phyloP scores from a whole-genome alignment of 2,329 filamentous ascomycete genomes.

The Neospermospora avenae region DNA sequence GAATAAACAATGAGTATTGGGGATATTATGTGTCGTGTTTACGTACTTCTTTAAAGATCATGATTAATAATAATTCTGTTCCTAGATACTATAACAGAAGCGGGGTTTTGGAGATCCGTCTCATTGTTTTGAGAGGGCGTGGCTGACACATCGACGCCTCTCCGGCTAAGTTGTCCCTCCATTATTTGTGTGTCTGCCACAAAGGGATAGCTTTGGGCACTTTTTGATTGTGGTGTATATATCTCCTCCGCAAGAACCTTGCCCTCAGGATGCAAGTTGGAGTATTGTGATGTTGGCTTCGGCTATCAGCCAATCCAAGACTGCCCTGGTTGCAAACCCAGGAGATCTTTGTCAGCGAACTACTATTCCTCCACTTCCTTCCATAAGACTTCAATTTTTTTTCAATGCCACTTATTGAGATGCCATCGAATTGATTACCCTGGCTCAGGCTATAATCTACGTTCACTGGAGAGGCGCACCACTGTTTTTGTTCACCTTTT shows the following conservation, averaged over 20 bases:
- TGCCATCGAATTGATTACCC: too few species aligned
- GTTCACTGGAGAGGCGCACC: too few species aligned
- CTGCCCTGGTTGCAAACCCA: neutral
- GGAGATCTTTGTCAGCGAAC: neutral
- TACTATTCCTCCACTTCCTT: too few species aligned
- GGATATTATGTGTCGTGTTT: too few species aligned
- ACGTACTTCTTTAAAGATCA: neutral
- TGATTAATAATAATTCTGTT: neutral
- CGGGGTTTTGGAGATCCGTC: neutral
- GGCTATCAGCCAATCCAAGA: neutral
- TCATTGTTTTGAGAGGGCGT: neutral
- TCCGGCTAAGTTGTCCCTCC: neutral
- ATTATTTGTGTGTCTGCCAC: neutral
- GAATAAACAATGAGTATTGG: neutral
- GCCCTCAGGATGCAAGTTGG: too few species aligned
- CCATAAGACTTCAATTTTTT: too few species aligned
- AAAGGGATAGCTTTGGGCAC: neutral
- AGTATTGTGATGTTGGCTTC: too few species aligned
- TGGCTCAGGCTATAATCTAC: too few species aligned
- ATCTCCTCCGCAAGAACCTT: too few species aligned
- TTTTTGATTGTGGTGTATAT: neutral
- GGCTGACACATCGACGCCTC: too few species aligned
- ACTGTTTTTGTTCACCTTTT: too few species aligned
- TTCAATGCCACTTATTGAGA: too few species aligned
- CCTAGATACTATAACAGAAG: neutral